phyloP scores from a whole-genome alignment of 192 early-diverging fungal species.

The Entophlyctis helioformis region DNA sequence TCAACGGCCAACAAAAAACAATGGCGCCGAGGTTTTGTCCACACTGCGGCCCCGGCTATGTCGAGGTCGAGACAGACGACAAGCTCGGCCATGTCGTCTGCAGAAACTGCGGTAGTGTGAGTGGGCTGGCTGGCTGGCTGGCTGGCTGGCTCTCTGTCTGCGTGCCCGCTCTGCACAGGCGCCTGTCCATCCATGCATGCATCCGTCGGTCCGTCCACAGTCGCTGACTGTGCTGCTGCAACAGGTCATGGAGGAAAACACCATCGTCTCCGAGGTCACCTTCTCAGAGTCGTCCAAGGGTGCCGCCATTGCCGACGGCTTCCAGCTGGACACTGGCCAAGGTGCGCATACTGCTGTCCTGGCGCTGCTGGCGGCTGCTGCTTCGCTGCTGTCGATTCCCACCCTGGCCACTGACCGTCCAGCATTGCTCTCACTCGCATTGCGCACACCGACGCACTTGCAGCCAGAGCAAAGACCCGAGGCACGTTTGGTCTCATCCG shows the following conservation, averaged over 20 bases:
- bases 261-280: constrained; percentile 82
- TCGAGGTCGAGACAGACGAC: constrained; percentile 60
- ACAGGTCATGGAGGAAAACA: constrained; percentile 86
- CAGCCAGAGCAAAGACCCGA: too few species aligned
- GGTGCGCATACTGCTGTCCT: constrained; percentile 8
- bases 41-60: too few species aligned
- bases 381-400: too few species aligned
- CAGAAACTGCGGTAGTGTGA: constrained; percentile 40
- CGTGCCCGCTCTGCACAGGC: background rate
- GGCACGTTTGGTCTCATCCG: too few species aligned
- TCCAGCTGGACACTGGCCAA: constrained; percentile 15
- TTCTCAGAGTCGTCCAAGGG: constrained; percentile 81
- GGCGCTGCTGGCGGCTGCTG: too few species aligned
- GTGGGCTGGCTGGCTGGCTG: too few species aligned
- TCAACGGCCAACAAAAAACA: too few species aligned
- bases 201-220: background rate
- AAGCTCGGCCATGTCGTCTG: constrained; percentile 62
- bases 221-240: background rate
- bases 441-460: too few species aligned
- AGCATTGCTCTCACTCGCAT: too few species aligned
- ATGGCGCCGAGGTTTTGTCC: too few species aligned
- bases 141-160: background rate
- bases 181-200: background rate
- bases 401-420: too few species aligned
- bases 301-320: constrained; percentile 53